Conservation (phyloP, 2,329 filamentous ascomycete species). For the Phaeoacremonium minimum region DNA sequence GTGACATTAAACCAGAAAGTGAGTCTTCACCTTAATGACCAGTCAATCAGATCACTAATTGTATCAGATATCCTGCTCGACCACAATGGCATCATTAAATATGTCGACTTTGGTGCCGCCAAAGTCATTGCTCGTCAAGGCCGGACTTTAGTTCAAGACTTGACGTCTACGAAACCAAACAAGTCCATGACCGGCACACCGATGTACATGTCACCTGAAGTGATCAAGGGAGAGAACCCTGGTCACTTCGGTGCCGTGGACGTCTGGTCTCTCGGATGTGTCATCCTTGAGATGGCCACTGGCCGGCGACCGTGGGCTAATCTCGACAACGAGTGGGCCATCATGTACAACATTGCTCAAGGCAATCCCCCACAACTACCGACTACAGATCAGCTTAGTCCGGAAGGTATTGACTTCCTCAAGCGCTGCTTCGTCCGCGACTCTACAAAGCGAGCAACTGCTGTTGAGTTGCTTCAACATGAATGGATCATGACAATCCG, state of each 20-base stretch:
- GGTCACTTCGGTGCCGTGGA: slow-evolving; percentile 85
- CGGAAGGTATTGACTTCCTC: slow-evolving; percentile 82
- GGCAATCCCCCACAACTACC: slow-evolving; percentile 90
- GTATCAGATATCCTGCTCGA: slow-evolving; percentile 82
- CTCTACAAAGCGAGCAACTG: slow-evolving; percentile 71
- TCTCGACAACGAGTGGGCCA: slow-evolving; percentile 98
- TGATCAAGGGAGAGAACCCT: slow-evolving; percentile 83
- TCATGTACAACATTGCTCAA: slow-evolving; percentile 99
- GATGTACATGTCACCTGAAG: slow-evolving; percentile 99
- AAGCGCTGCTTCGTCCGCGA: slow-evolving; percentile 82
- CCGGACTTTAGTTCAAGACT: slow-evolving; percentile 70
- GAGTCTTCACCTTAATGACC: slow-evolving; percentile 30
- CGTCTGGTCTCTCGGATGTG: slow-evolving; percentile 94
- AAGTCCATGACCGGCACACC: slow-evolving; percentile 96
- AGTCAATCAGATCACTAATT: slow-evolving; percentile 6
- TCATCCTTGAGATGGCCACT: slow-evolving; percentile 96
- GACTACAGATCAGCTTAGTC: slow-evolving; percentile 75
- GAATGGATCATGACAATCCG: slow-evolving; percentile 77
- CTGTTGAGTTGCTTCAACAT: slow-evolving; percentile 86
- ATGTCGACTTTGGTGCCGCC: slow-evolving; percentile 95
- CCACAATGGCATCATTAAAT: slow-evolving; percentile 97
- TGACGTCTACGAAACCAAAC: slow-evolving; percentile 62
- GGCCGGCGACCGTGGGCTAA: slow-evolving; percentile 91
- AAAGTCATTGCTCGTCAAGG: slow-evolving; percentile 95
- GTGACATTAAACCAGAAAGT: slow-evolving; percentile 98